Evolutionary conservation across 1,284 basidiomycete genomes (phyloP).

Genomic region (Sporisorium sorghi): DNA sequence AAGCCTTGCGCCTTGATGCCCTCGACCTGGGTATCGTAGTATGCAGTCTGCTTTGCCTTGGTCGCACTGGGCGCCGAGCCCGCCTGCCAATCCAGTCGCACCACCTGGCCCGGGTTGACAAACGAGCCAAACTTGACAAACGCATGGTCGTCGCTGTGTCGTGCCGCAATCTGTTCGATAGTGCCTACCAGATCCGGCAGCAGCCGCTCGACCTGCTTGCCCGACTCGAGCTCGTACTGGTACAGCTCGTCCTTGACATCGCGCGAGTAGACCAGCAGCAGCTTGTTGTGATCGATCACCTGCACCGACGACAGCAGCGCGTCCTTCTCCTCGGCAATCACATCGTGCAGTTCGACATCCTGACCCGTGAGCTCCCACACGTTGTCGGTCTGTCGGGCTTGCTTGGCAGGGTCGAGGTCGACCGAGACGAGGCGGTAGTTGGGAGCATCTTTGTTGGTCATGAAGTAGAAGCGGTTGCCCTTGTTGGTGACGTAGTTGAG

Average conservation of each 20-base stretch:
- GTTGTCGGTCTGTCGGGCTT: conserved; percentile 49
- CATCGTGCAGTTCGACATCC: conserved; percentile 72
- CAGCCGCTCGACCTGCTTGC: conserved; percentile 75
- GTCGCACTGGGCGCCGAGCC: conserved; percentile 58
- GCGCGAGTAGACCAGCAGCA: conserved; percentile 79
- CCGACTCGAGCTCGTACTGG: conserved; percentile 76
- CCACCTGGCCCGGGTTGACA: conserved; percentile 78
- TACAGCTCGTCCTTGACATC: conserved; percentile 87
- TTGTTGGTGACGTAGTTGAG: conserved; percentile 62
- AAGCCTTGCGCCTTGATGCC: conserved; percentile 81
- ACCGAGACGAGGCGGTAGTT: conserved; percentile 63
- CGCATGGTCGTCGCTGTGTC: conserved; percentile 76
- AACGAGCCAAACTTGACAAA: conserved; percentile 80
- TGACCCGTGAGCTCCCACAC: conserved; percentile 54
- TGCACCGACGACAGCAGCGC: conserved; percentile 75
- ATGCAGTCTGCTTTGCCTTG: conserved; percentile 71
- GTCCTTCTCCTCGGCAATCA: conserved; percentile 78
- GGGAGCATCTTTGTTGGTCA: conserved; percentile 65
- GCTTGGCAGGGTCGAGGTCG: conserved; percentile 43
- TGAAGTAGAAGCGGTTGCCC: conserved; percentile 64
- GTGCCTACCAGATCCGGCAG: conserved; percentile 79
- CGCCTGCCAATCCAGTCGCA: conserved; percentile 55
- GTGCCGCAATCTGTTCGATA: conserved; percentile 73
- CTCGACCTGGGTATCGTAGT: conserved; percentile 75
- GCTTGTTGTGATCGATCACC: conserved; percentile 75